phyloP scores from a whole-genome alignment of 1,284 basidiomycete genomes.

The Ganoderma sinense region DNA sequence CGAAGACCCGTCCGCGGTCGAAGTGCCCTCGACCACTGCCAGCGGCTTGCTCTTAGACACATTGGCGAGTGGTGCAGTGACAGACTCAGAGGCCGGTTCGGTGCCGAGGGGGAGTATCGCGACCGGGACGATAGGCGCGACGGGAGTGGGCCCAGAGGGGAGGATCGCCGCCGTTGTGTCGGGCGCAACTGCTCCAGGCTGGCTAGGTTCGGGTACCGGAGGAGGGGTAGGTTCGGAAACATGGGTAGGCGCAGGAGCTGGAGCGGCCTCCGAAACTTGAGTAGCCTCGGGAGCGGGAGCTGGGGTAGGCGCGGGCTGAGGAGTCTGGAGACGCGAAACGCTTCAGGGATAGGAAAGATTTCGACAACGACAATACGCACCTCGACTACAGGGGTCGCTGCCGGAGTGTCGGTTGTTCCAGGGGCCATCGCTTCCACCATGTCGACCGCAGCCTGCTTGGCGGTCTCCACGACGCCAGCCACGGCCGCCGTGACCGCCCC shows the following conservation, averaged over 20 bases:
- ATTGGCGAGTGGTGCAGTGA: slow-evolving; percentile 18
- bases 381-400: slow-evolving; percentile 27
- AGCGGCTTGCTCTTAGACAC: slow-evolving; percentile 28
- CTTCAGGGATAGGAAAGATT: background rate
- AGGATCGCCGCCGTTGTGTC: slow-evolving; percentile 24
- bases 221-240: background rate
- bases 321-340: background rate
- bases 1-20: background rate
- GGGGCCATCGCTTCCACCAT: slow-evolving; percentile 40
- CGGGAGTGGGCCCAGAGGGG: slow-evolving; percentile 23
- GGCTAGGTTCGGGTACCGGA: slow-evolving; percentile 15
- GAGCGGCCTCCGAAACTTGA: background rate
- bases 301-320: background rate
- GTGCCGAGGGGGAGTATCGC: slow-evolving; percentile 28
- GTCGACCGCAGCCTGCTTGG: slow-evolving; percentile 34
- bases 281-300: background rate
- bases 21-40: slow-evolving; percentile 29
- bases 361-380: slow-evolving; percentile 4
- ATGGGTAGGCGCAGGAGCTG: background rate
- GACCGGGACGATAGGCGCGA: slow-evolving; percentile 28
- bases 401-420: slow-evolving; percentile 31
- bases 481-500: background rate
- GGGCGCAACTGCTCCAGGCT: slow-evolving; percentile 6
- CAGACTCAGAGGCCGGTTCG: slow-evolving; percentile 19
- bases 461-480: slow-evolving; percentile 29